These are phyloP conservation scores for Mortierella sp. DNA, from an alignment of 371 early-diverging fungal species.

Conservation along the genomic window DNA sequence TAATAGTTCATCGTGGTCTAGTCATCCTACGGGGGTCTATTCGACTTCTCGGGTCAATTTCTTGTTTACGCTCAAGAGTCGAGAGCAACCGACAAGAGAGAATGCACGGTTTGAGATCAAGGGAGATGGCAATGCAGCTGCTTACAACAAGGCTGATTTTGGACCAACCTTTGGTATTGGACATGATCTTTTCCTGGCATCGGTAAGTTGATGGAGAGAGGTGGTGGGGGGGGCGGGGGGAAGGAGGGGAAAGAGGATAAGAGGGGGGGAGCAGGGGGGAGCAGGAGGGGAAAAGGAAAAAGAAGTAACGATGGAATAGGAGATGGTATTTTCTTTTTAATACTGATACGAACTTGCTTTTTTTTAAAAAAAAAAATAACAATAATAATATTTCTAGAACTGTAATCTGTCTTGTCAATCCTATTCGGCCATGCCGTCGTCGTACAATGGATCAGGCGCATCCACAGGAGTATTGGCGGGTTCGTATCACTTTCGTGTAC, in stretches of 20 bases:
- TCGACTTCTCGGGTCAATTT: slow-evolving; percentile 40
- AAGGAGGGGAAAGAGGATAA: too few species aligned
- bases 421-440: slow-evolving; percentile 39
- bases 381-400: slow-evolving; percentile 26
- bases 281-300: too few species aligned
- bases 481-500: slow-evolving; percentile 35
- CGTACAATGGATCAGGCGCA: slow-evolving; percentile 32
- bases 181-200: slow-evolving; percentile 39
- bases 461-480: slow-evolving; percentile 29
- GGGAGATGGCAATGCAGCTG: slow-evolving; percentile 41
- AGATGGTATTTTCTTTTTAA: too few species aligned
- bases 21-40: slow-evolving; percentile 45
- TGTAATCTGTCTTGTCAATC: slow-evolving; percentile 35
- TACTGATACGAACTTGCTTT: too few species aligned
- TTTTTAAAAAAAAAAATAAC: too few species aligned
- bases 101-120: slow-evolving; percentile 28
- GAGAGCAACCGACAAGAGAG: slow-evolving; percentile 23
- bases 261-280: too few species aligned
- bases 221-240: too few species aligned
- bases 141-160: slow-evolving; percentile 39
- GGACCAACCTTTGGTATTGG: slow-evolving; percentile 50
- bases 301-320: too few species aligned
- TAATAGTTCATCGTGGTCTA: slow-evolving; percentile 46
- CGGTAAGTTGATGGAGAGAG: slow-evolving; percentile 19
- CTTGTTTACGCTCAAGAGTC: slow-evolving; percentile 35